phyloP scores from a whole-genome alignment of 192 early-diverging fungal genomes.

The Phycomyces nitens region DNA sequence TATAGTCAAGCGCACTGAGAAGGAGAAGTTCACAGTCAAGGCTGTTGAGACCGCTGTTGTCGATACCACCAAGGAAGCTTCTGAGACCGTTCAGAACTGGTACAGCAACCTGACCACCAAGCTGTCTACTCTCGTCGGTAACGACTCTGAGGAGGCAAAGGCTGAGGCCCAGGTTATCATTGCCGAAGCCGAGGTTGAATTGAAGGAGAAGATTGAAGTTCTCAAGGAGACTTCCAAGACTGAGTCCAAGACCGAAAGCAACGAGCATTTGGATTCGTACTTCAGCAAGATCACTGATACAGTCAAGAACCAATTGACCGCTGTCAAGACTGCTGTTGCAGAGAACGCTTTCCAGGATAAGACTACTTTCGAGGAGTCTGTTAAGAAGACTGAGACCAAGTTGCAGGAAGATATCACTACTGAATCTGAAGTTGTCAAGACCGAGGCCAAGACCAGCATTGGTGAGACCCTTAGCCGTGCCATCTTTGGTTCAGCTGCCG shows the following conservation, averaged over 20 bases:
- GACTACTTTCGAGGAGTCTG: constrained; percentile 4
- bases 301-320: constrained; percentile 9
- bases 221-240: background rate
- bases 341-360: background rate
- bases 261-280: constrained; percentile 10
- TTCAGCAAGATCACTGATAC: constrained; percentile 13
- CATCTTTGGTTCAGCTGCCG: background rate
- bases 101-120: background rate
- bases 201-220: constrained; percentile 4
- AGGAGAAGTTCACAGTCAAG: constrained; percentile 1
- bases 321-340: constrained; percentile 8
- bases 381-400: background rate
- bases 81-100: constrained; percentile 11
- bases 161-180: background rate
- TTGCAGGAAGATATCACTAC: constrained; percentile 4
- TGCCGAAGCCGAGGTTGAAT: constrained; percentile 15
- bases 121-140: background rate
- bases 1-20: background rate
- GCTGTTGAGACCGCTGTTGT: background rate
- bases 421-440: constrained; percentile 8
- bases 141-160: constrained; percentile 8
- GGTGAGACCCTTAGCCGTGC: no score
- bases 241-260: background rate
- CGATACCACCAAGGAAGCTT: constrained; percentile 5
- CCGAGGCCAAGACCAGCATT: background rate